Evolutionary conservation across 2,329 filamentous ascomycete species (phyloP).

Genomic region (Canariomyces notabilis): DNA sequence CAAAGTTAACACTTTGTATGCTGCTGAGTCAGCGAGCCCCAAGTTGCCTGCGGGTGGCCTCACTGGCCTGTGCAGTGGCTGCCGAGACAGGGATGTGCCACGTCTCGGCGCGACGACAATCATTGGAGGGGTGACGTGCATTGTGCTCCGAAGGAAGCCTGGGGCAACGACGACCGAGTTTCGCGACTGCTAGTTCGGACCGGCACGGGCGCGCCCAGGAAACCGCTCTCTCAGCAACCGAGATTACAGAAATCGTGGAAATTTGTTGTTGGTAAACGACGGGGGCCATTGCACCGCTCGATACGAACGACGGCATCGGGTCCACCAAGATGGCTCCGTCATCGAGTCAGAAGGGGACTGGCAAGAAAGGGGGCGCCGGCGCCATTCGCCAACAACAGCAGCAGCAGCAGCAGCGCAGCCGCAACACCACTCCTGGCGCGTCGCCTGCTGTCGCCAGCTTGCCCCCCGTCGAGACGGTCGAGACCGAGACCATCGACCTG

Average conservation of each 20-base stretch:
- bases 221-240: background rate
- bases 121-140: slow-evolving; percentile 23
- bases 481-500: slow-evolving; percentile 64
- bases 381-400: slow-evolving; percentile 49
- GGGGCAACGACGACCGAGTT: slow-evolving; percentile 16
- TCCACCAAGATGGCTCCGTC: slow-evolving; percentile 49
- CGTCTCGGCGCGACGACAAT: slow-evolving; percentile 8
- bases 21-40: slow-evolving; percentile 6
- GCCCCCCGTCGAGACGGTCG: slow-evolving; percentile 50
- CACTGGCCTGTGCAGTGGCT: background rate
- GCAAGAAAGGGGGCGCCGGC: slow-evolving; percentile 58
- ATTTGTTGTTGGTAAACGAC: background rate
- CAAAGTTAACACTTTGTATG: too few species aligned
- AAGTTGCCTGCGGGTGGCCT: background rate
- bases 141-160: slow-evolving; percentile 13
- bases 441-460: slow-evolving; percentile 45
- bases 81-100: slow-evolving; percentile 14
- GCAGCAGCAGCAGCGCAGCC: slow-evolving; percentile 66
- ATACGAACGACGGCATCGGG: slow-evolving; percentile 3
- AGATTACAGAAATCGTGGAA: background rate
- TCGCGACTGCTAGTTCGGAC: slow-evolving; percentile 2
- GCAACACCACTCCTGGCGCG: slow-evolving; percentile 71
- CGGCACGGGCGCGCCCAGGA: slow-evolving; percentile 11
- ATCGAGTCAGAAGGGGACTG: slow-evolving; percentile 56
- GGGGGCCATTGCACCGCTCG: background rate